Percentiles rank a stretch among this genome's conserved stretches.
Conservation (phyloP, 176 grass and related monocot genomes). For the Raddia guianensis region DNA sequence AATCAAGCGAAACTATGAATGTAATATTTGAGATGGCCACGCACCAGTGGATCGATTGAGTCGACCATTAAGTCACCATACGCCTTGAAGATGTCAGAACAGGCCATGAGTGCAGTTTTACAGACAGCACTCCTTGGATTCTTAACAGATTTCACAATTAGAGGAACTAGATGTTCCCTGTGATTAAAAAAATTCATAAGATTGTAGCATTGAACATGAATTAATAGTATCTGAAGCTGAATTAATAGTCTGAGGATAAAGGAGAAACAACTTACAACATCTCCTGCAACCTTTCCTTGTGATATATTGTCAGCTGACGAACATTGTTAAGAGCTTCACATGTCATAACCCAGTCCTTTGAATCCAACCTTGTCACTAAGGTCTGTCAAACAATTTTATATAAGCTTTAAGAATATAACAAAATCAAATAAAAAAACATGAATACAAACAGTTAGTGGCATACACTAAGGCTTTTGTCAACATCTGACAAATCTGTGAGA, state of each 20-base stretch:
- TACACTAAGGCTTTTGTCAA: constrained; percentile 53
- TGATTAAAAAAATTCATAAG: constrained; percentile 28
- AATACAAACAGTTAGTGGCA: constrained; percentile 27
- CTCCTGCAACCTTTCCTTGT: constrained; percentile 81
- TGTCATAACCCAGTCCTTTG: constrained; percentile 87
- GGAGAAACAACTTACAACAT: constrained; percentile 65
- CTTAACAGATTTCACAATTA: constrained; percentile 93
- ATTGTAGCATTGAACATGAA: constrained; percentile 6
- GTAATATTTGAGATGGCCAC: constrained; percentile 21
- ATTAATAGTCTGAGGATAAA: constrained; percentile 3
- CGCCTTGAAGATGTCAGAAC: constrained; percentile 83
- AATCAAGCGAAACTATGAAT: neutral
- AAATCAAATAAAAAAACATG: neutral
- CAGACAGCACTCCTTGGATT: constrained; percentile 98
- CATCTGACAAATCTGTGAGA: constrained; percentile 58
- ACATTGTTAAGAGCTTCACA: constrained; percentile 97
- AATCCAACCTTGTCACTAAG: constrained; percentile 79
- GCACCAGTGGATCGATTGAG: constrained; percentile 81
- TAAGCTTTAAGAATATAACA: neutral
- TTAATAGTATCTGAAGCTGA: constrained; percentile 1
- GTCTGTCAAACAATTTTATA: constrained; percentile 54
- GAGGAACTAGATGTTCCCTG: constrained; percentile 71
- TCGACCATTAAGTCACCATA: constrained; percentile 76
- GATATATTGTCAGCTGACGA: constrained; percentile 78
- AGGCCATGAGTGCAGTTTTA: constrained; percentile 96